phyloP scores from a whole-genome alignment of 106 monocot genomes.

The Dendrobium huoshanense region DNA sequence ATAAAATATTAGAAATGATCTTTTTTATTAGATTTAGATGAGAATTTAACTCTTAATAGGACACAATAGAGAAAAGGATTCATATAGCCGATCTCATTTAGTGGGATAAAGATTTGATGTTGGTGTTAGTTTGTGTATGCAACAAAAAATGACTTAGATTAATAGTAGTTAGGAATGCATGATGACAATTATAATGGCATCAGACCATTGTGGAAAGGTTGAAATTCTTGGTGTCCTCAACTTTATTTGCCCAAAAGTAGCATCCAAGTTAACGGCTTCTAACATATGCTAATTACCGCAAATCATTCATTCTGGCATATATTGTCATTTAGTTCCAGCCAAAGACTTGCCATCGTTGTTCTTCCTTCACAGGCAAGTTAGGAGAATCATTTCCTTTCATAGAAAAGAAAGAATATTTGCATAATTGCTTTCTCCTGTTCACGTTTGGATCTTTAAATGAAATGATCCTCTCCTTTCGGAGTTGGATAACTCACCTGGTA shows the following conservation, averaged over 20 bases:
- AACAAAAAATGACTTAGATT: no score
- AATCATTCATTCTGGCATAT: not conserved
- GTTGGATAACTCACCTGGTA: not conserved
- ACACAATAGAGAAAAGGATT: no score
- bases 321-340: not conserved
- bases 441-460: not conserved
- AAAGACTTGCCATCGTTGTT: not conserved
- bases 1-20: no score
- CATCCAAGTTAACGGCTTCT: not conserved
- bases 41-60: no score
- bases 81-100: no score
- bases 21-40: no score
- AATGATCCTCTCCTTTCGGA: not conserved
- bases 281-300: not conserved
- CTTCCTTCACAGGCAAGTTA: not conserved
- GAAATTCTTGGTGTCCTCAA: not conserved
- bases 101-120: no score
- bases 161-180: no score
- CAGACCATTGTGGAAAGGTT: not conserved
- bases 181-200: not conserved
- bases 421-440: not conserved
- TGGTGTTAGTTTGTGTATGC: no score
- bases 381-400: conserved; percentile 1
- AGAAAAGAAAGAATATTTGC: conserved; percentile 1
- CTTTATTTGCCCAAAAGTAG: not conserved